Conservation (phyloP, 257 asterid species). For the Galeopsis tetrahit region DNA sequence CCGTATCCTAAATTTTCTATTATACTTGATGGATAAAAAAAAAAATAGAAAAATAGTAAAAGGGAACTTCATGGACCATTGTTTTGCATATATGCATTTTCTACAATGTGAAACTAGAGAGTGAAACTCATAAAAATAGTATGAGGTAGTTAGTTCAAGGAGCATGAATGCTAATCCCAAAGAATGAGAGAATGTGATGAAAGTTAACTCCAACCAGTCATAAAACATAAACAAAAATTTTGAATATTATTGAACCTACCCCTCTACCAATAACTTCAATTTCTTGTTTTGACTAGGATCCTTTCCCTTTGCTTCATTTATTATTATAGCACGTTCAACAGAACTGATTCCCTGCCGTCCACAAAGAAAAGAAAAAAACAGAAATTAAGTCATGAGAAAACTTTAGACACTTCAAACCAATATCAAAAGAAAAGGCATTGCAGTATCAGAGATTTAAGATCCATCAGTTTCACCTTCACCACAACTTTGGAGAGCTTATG, state of each 20-base stretch:
- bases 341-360: constrained; percentile 73
- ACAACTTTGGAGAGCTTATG: constrained; percentile 72
- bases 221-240: constrained; percentile 16
- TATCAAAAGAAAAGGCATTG: constrained; percentile 10
- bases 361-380: constrained; percentile 9
- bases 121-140: not conserved
- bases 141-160: not conserved
- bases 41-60: too few relatives aligned
- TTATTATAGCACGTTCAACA: constrained; percentile 82
- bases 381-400: constrained; percentile 5
- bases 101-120: not conserved
- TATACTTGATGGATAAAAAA: not conserved
- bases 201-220: not conserved
- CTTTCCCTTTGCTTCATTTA: constrained; percentile 49
- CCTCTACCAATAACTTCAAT: constrained; percentile 83
- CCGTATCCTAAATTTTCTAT: not conserved
- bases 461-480: constrained; percentile 67
- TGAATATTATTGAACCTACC: constrained; percentile 50
- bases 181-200: not conserved
- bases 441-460: constrained; percentile 22
- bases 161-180: constrained; percentile 25
- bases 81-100: not conserved
- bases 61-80: not conserved
- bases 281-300: constrained; percentile 40
- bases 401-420: constrained; percentile 1